phyloP scores from a whole-genome alignment of 495 filamentous ascomycete genomes.

The Apiosordaria backusii region DNA sequence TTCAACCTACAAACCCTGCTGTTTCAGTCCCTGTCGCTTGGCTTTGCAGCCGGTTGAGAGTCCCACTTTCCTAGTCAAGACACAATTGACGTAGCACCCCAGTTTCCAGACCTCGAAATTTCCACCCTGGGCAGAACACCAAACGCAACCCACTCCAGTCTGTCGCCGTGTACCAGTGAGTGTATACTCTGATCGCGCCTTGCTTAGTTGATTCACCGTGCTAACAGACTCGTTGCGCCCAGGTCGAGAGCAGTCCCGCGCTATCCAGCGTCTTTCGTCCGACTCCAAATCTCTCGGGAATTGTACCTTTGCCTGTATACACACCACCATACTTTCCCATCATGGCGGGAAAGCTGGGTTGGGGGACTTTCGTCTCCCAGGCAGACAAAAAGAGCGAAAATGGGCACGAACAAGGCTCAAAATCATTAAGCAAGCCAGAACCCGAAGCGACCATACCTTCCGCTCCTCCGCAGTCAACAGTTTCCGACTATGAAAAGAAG shows the following conservation, averaged over 20 bases:
- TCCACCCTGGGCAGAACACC: slow-evolving; percentile 19
- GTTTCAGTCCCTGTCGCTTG: too few relatives aligned
- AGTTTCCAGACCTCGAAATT: slow-evolving; percentile 23
- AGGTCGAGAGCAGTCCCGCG: too few relatives aligned
- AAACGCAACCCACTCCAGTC: neutral
- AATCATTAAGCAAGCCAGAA: neutral
- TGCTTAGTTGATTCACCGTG: neutral
- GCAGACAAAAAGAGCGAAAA: neutral
- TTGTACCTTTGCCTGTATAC: neutral
- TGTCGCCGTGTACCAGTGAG: neutral
- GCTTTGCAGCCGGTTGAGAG: too few relatives aligned
- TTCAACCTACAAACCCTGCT: too few relatives aligned
- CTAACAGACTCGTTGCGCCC: neutral
- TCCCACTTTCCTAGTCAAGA: slow-evolving; percentile 8
- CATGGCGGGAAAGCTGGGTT: neutral
- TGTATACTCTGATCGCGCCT: neutral
- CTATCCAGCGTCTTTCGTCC: neutral
- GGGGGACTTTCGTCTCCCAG: neutral
- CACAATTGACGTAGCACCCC: slow-evolving; percentile 31
- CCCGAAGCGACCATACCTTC: neutral
- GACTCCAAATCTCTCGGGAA: neutral
- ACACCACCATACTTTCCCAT: neutral
- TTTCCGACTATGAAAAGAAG: slow-evolving; percentile 92
- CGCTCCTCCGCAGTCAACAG: neutral
- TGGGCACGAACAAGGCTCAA: neutral